These are phyloP conservation scores for Cnidoscolus chayamansa DNA, from an alignment of 441 rosid genomes.

Conservation along the genomic window DNA sequence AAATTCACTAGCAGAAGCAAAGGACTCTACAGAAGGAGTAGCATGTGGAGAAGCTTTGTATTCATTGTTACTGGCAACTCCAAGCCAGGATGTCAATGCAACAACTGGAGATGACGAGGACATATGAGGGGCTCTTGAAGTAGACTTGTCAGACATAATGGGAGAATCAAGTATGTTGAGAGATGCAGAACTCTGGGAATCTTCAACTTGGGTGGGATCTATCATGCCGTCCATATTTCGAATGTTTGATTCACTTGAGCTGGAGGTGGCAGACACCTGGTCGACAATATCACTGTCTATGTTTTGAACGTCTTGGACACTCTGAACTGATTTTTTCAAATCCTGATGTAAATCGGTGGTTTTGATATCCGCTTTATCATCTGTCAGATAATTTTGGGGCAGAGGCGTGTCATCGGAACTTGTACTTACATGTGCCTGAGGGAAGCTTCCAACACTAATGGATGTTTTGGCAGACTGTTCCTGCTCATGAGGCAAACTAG, in stretches of 20 bases:
- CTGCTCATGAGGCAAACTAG: slow-evolving; percentile 87
- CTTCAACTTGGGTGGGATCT: slow-evolving; percentile 47
- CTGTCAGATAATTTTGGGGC: slow-evolving; percentile 40
- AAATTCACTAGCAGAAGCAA: slow-evolving; percentile 55
- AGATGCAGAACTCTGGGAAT: slow-evolving; percentile 74
- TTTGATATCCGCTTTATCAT: slow-evolving; percentile 52
- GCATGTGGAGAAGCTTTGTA: slow-evolving; percentile 45
- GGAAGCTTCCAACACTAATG: slow-evolving; percentile 87
- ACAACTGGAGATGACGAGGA: slow-evolving; percentile 69
- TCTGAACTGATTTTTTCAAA: slow-evolving; percentile 44
- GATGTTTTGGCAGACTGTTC: slow-evolving; percentile 86
- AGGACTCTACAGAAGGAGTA: slow-evolving; percentile 69
- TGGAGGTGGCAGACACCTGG: slow-evolving; percentile 49
- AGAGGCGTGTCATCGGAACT: slow-evolving; percentile 75
- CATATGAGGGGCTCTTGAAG: slow-evolving; percentile 47
- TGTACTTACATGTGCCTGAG: slow-evolving; percentile 81
- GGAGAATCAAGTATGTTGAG: slow-evolving; percentile 66
- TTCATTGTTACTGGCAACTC: slow-evolving; percentile 57
- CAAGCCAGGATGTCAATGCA: slow-evolving; percentile 89
- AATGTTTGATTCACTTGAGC: slow-evolving; percentile 50
- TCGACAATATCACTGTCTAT: slow-evolving; percentile 50
- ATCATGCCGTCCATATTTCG: slow-evolving; percentile 40
- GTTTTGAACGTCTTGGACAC: slow-evolving; percentile 47
- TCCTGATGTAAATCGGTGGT: slow-evolving; percentile 44
- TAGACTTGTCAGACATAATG: slow-evolving; percentile 81